These are phyloP conservation scores for Vaucheria bursata DNA, from an alignment of 352 stramenopile genomes.

Conservation along the genomic window DNA sequence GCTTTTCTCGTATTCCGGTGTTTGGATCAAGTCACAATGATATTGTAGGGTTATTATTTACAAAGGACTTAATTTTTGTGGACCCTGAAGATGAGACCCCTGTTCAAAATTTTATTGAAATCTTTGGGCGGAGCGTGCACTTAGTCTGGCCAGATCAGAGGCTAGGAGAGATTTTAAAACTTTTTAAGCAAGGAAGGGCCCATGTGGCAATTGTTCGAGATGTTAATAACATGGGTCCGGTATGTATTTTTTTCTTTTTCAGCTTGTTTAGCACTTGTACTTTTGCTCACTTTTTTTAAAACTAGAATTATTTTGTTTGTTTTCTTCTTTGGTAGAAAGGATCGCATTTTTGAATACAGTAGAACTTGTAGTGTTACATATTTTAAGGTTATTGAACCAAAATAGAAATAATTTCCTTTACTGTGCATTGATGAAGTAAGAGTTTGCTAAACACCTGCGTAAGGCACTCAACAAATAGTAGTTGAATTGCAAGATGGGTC, in stretches of 20 bases:
- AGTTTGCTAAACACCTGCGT: too few relatives aligned
- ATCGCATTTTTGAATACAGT: too few relatives aligned
- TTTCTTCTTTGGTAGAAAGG: not conserved
- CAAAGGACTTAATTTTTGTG: slow-evolving; percentile 97
- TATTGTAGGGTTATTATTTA: slow-evolving; percentile 89
- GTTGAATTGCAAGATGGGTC: too few relatives aligned
- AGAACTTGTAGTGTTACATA: too few relatives aligned
- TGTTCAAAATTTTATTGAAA: slow-evolving; percentile 61
- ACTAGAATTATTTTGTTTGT: too few relatives aligned
- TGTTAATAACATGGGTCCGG: slow-evolving; percentile 61
- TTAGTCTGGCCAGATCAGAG: slow-evolving; percentile 70
- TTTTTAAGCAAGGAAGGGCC: slow-evolving; percentile 80
- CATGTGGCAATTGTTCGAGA: slow-evolving; percentile 88
- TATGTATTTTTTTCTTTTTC: slow-evolving; percentile 8
- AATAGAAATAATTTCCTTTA: too few relatives aligned
- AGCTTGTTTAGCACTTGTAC: too few relatives aligned
- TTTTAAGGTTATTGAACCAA: too few relatives aligned
- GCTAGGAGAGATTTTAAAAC: slow-evolving; percentile 79
- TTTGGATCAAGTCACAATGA: slow-evolving; percentile 66
- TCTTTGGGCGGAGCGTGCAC: slow-evolving; percentile 61
- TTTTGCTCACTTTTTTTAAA: too few relatives aligned
- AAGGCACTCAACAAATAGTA: too few relatives aligned
- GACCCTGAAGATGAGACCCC: slow-evolving; percentile 83
- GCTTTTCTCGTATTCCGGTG: slow-evolving; percentile 90
- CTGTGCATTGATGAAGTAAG: too few relatives aligned